Conservation (phyloP, 345 rosid species). For the Mallotus nudiflorus region DNA sequence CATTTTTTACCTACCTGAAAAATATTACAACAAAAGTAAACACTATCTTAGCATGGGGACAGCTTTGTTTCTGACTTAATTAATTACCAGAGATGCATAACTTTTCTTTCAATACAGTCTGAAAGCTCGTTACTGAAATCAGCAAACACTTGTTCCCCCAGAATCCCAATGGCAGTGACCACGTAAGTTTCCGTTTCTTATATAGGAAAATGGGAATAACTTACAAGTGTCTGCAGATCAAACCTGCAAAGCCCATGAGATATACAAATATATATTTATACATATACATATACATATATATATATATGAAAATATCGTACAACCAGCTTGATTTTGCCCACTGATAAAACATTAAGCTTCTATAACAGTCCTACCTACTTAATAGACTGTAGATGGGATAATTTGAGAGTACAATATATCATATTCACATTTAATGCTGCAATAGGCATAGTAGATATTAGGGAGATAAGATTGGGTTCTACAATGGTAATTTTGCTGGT, state of each 20-base stretch:
- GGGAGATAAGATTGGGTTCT: conserved; percentile 13
- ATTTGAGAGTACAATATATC: conserved; percentile 5
- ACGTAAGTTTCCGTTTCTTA: neutral
- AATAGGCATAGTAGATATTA: conserved; percentile 2
- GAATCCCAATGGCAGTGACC: neutral
- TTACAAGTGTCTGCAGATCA: neutral
- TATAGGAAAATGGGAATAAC: neutral
- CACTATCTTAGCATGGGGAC: neutral
- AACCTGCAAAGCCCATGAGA: neutral
- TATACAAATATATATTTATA: neutral
- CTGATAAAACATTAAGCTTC: conserved; percentile 12
- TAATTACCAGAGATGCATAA: neutral
- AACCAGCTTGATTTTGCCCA: neutral
- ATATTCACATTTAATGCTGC: conserved; percentile 6
- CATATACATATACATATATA: neutral
- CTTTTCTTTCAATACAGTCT: neutral
- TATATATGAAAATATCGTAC: neutral
- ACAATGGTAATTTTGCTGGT: conserved; percentile 72
- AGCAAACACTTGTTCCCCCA: neutral
- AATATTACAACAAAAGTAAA: neutral
- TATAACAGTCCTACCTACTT: neutral
- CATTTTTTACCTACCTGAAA: conserved; percentile 16
- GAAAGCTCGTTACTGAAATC: too few relatives aligned
- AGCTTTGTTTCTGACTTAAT: too few relatives aligned
- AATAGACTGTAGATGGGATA: neutral